Evolutionary conservation across 1,284 basidiomycete genomes (phyloP).

Genomic region (Tausonia pullulans): DNA sequence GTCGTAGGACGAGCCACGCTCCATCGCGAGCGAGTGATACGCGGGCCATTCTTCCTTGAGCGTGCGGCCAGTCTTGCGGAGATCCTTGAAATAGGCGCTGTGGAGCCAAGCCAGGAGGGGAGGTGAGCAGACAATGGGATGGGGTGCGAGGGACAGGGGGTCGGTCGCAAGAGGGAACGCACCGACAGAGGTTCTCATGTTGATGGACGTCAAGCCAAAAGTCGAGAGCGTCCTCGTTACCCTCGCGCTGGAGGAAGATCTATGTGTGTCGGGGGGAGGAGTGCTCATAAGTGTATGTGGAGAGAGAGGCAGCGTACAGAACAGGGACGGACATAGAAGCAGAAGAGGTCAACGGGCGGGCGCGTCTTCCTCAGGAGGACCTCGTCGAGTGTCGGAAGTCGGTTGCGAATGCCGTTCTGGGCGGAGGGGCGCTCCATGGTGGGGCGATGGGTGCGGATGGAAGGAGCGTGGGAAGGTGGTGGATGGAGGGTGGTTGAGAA

Average conservation of each 20-base stretch:
- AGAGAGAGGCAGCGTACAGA: constrained; percentile 1
- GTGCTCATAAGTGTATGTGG: background rate
- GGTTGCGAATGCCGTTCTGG: constrained; percentile 19
- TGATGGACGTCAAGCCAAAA: constrained; percentile 99
- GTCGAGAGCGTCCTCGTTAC: constrained; percentile 87
- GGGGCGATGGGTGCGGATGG: background rate
- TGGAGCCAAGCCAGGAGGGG: too few relatives aligned
- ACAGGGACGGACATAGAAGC: constrained; percentile 56
- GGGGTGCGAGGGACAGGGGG: too few relatives aligned
- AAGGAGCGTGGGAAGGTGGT: background rate
- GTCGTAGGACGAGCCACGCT: constrained; percentile 49
- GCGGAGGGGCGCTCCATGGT: constrained; percentile 1
- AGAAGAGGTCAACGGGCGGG: constrained; percentile 93
- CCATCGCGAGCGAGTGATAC: constrained; percentile 76
- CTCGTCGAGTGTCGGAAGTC: constrained; percentile 53
- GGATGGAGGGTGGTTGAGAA: background rate
- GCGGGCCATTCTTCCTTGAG: constrained; percentile 96
- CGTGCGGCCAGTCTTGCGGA: constrained; percentile 80
- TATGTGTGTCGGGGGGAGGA: constrained; percentile 17
- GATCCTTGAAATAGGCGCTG: constrained; percentile 94
- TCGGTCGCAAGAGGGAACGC: too few relatives aligned
- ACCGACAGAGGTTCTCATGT: constrained; percentile 83
- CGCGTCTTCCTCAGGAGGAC: constrained; percentile 76
- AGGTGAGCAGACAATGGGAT: too few relatives aligned
- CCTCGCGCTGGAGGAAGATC: constrained; percentile 79